These are phyloP conservation scores for Aspergillus mulundensis DNA, from an alignment of 495 filamentous ascomycete species.

Conservation along the genomic window DNA sequence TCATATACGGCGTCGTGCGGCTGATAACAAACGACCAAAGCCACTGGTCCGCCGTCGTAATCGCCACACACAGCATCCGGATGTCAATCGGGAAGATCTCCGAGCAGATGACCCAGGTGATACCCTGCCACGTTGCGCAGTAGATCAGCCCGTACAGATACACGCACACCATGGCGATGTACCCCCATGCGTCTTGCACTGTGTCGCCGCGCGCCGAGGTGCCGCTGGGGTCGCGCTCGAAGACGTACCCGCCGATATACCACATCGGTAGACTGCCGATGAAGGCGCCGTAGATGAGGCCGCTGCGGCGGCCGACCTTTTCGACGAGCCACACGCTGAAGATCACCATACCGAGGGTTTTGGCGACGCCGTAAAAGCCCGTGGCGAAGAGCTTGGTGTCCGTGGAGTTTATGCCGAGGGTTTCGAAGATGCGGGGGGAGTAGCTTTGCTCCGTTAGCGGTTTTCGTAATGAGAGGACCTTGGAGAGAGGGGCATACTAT, in stretches of 20 bases:
- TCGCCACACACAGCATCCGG: conserved; percentile 44
- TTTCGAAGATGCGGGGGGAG: conserved; percentile 47
- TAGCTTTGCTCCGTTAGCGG: conserved; percentile 42
- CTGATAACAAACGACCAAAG: conserved; percentile 47
- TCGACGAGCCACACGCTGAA: conserved; percentile 62
- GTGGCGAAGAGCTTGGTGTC: conserved; percentile 32
- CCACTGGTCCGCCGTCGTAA: conserved; percentile 41
- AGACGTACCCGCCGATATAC: conserved; percentile 58
- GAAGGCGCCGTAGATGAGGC: conserved; percentile 58
- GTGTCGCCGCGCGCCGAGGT: conserved; percentile 18
- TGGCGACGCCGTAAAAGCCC: conserved; percentile 36
- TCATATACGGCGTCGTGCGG: conserved; percentile 39
- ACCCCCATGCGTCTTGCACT: conserved; percentile 24
- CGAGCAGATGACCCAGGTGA: conserved; percentile 50
- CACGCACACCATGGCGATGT: conserved; percentile 60
- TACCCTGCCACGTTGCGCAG: conserved; percentile 62
- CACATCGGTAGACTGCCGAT: conserved; percentile 50
- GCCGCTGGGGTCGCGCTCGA: conserved; percentile 39
- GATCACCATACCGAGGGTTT: conserved; percentile 44
- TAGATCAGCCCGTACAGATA: conserved; percentile 54
- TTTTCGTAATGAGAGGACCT: too few relatives aligned
- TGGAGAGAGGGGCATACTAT: too few relatives aligned
- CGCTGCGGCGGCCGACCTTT: conserved; percentile 55
- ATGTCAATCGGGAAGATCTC: conserved; percentile 37
- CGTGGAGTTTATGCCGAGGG: conserved; percentile 38